Percentiles rank a stretch among this genome's conserved stretches.
Conservation (phyloP, 441 rosid genomes). For the Syzygium malaccense region DNA sequence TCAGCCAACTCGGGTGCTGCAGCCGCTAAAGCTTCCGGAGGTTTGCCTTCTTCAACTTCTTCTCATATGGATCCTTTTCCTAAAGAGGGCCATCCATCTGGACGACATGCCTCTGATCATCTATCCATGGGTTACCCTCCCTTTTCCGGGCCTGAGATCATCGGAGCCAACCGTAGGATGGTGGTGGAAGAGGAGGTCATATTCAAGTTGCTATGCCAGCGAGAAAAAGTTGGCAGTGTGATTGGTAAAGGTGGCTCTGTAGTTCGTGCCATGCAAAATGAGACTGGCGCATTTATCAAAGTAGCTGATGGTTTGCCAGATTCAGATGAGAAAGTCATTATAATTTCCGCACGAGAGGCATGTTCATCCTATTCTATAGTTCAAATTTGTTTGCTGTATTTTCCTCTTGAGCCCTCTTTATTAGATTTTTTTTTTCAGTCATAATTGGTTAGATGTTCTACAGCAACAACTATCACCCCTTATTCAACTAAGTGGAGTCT, state of each 20-base stretch:
- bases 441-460: constrained; percentile 3
- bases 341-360: constrained; percentile 64
- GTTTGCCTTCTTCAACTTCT: background rate
- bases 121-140: constrained; percentile 44
- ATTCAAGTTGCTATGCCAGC: constrained; percentile 49
- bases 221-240: constrained; percentile 60
- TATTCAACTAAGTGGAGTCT: background rate
- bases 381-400: background rate
- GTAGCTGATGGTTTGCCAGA: constrained; percentile 42
- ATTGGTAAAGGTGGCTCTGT: constrained; percentile 67
- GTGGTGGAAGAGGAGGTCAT: constrained; percentile 45
- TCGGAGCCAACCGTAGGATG: constrained; percentile 35
- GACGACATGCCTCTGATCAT: constrained; percentile 28
- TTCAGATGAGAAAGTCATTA: constrained; percentile 45
- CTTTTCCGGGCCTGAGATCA: constrained; percentile 34
- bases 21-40: constrained; percentile 7
- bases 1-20: constrained; percentile 20
- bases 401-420: background rate
- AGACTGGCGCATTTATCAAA: constrained; percentile 55
- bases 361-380: background rate
- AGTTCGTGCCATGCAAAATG: constrained; percentile 41
- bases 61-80: constrained; percentile 27
- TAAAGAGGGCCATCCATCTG: constrained; percentile 34
- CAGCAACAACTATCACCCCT: background rate
- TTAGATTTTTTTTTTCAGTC: background rate